These are phyloP conservation scores for Pseudevernia furfuracea DNA, from an alignment of 495 filamentous ascomycete genomes.

Conservation along the genomic window DNA sequence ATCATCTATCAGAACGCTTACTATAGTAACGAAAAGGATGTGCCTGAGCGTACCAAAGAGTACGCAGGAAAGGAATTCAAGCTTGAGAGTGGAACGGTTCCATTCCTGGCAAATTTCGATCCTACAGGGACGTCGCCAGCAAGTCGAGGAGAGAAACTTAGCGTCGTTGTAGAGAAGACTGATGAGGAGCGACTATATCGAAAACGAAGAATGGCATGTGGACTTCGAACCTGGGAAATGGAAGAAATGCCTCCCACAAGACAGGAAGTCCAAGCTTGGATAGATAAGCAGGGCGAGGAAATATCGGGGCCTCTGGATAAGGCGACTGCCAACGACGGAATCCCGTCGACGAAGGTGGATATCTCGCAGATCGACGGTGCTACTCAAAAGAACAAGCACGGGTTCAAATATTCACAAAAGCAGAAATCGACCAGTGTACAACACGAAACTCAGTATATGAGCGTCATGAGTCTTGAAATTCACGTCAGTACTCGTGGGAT, in stretches of 20 bases:
- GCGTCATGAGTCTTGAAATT: conserved; percentile 89
- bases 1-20: conserved; percentile 80
- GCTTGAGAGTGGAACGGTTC: conserved; percentile 62
- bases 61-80: conserved; percentile 87
- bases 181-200: conserved; percentile 45
- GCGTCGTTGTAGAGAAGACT: conserved; percentile 39
- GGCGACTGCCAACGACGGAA: not conserved
- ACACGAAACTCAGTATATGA: conserved; percentile 91
- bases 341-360: conserved; percentile 30
- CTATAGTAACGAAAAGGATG: conserved; percentile 80
- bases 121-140: conserved; percentile 49
- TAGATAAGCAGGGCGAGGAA: conserved; percentile 30
- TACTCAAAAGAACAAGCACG: conserved; percentile 76
- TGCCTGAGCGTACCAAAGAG: conserved; percentile 68
- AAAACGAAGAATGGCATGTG: conserved; percentile 41
- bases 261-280: conserved; percentile 64
- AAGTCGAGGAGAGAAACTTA: conserved; percentile 46
- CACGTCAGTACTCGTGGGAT: conserved; percentile 83
- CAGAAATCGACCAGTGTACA: conserved; percentile 65
- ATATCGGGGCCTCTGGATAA: not conserved
- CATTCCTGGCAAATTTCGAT: conserved; percentile 76
- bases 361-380: conserved; percentile 84
- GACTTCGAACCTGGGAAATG: conserved; percentile 58
- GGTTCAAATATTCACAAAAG: conserved; percentile 83
- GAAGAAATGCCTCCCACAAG: conserved; percentile 58